Percentiles rank a stretch among this genome's conserved stretches.
These are phyloP conservation scores for Schizochytrium sp. DNA, from an alignment of 108 stramenopile species.

Conservation along the genomic window DNA sequence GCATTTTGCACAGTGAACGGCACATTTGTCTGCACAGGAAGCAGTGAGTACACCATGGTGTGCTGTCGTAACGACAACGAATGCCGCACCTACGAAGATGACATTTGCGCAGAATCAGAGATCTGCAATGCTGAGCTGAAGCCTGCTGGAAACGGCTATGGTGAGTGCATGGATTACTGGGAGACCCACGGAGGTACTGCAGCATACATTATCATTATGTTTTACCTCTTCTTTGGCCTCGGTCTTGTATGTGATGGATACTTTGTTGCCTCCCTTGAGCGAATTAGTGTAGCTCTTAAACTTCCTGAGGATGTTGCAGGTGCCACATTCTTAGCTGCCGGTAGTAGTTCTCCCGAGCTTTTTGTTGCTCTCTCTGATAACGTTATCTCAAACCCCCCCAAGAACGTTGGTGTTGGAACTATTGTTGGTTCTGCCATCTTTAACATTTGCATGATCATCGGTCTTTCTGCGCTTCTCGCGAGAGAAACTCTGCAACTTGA, in stretches of 20 bases:
- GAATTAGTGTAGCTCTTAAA: slow-evolving; percentile 60
- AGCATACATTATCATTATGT: slow-evolving; percentile 64
- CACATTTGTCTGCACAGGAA: not conserved
- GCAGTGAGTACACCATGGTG: not conserved
- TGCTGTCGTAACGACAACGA: slow-evolving; percentile 22
- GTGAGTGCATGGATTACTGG: slow-evolving; percentile 32
- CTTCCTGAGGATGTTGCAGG: slow-evolving; percentile 72
- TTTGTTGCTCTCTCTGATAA: slow-evolving; percentile 62
- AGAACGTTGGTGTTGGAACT: slow-evolving; percentile 84
- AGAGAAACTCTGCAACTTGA: slow-evolving; percentile 63
- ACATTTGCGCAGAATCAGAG: not conserved
- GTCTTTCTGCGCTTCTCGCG: slow-evolving; percentile 80
- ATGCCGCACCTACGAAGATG: slow-evolving; percentile 8
- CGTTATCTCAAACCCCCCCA: slow-evolving; percentile 54
- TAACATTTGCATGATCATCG: slow-evolving; percentile 88
- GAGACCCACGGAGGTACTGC: slow-evolving; percentile 31
- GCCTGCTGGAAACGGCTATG: slow-evolving; percentile 18
- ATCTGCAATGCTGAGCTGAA: slow-evolving; percentile 27
- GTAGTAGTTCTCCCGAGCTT: slow-evolving; percentile 71
- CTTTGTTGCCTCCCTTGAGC: slow-evolving; percentile 65
- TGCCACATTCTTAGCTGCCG: slow-evolving; percentile 75
- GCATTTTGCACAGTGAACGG: not conserved
- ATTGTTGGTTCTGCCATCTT: slow-evolving; percentile 89
- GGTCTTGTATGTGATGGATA: slow-evolving; percentile 76
- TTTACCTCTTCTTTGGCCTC: slow-evolving; percentile 73